Conservation (phyloP, 257 asterid species). For the Osmanthus fragrans region DNA sequence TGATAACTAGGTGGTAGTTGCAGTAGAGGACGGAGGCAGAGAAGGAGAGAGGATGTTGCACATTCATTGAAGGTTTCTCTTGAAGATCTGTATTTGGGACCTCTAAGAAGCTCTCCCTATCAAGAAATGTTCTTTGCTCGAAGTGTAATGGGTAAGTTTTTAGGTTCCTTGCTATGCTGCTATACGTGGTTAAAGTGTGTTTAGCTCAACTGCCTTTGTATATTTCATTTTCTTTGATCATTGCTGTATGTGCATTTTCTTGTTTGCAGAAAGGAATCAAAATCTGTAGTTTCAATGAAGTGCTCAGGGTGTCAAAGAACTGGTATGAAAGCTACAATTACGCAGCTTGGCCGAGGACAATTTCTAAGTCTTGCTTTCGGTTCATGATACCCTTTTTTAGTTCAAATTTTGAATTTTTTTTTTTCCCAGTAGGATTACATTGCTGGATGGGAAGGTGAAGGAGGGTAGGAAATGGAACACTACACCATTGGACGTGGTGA, state of each 20-base stretch:
- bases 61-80: constrained; percentile 69
- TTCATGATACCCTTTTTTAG: too few species aligned
- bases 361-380: too few species aligned
- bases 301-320: constrained; percentile 68
- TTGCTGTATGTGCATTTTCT: neutral
- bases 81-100: constrained; percentile 60
- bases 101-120: constrained; percentile 61
- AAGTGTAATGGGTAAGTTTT: constrained; percentile 61
- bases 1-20: constrained; percentile 56
- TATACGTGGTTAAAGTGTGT: neutral
- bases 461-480: too few species aligned
- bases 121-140: constrained; percentile 59
- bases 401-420: too few species aligned
- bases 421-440: too few species aligned
- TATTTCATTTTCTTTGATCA: neutral
- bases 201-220: neutral
- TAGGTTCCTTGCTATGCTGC: neutral
- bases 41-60: constrained; percentile 66
- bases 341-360: constrained; percentile 75
- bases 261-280: constrained; percentile 59
- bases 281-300: constrained; percentile 62
- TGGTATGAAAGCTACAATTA: constrained; percentile 65
- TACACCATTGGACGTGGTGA: too few species aligned
- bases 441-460: too few species aligned
- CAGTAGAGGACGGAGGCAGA: constrained; percentile 64